Percentiles rank a stretch among this genome's conserved stretches.
Conservation (phyloP, 2,329 filamentous ascomycete genomes). For the Colletotrichum scovillei region DNA sequence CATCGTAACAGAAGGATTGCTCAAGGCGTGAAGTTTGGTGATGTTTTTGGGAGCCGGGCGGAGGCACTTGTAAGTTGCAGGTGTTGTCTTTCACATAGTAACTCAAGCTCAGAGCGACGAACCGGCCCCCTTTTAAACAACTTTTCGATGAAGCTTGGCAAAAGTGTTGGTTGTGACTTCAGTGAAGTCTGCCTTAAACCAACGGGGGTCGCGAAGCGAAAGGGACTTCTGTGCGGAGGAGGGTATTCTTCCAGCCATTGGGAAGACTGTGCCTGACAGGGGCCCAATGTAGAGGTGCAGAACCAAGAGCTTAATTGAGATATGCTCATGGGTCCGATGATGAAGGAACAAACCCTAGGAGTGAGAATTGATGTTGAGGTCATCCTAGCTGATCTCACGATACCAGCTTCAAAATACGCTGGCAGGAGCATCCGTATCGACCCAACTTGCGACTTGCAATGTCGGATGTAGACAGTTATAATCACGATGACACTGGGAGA, state of each 20-base stretch:
- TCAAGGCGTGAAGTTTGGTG: neutral
- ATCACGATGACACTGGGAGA: neutral
- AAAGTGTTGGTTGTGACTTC: neutral
- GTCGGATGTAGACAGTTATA: neutral
- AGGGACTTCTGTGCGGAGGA: neutral
- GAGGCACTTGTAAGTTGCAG: neutral
- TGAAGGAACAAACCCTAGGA: neutral
- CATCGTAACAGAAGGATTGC: neutral
- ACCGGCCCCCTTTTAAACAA: neutral
- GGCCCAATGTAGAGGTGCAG: neutral
- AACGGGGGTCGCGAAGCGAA: neutral
- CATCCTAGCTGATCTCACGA: neutral
- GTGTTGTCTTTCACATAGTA: neutral
- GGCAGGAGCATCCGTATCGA: neutral
- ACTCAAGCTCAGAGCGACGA: neutral
- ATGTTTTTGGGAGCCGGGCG: no score
- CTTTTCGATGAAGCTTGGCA: neutral
- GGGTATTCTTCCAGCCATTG: neutral
- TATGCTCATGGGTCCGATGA: neutral
- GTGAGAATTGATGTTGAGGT: neutral
- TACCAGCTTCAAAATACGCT: neutral
- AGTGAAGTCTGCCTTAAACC: neutral
- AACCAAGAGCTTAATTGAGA: neutral
- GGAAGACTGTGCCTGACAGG: neutral
- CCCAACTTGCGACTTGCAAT: neutral